These are phyloP conservation scores for Fusarium proliferatum DNA, from an alignment of 2,329 filamentous ascomycete genomes.

Conservation along the genomic window DNA sequence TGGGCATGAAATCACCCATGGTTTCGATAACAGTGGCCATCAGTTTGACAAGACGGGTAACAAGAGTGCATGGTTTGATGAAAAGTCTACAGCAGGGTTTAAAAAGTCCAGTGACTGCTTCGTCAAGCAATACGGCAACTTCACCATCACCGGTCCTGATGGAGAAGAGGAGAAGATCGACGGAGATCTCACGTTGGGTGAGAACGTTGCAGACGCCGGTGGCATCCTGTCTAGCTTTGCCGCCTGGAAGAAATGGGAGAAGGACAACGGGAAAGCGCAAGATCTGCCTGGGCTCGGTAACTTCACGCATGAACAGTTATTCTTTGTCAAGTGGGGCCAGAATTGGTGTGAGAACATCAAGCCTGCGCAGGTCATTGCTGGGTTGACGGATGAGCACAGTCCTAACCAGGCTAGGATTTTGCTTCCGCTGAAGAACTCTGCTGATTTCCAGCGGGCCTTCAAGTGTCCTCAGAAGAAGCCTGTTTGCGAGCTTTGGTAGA, in stretches of 20 bases:
- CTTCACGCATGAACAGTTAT: constrained; percentile 76
- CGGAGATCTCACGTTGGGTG: constrained; percentile 71
- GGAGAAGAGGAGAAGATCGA: constrained; percentile 69
- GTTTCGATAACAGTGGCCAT: constrained; percentile 73
- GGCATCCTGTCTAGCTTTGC: constrained; percentile 71
- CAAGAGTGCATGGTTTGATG: constrained; percentile 74
- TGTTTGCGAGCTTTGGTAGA: constrained; percentile 75
- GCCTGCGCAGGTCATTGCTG: constrained; percentile 66
- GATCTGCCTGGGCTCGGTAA: constrained; percentile 68
- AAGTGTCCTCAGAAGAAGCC: constrained; percentile 73
- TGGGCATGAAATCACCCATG: constrained; percentile 77
- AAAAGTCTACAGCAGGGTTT: constrained; percentile 68
- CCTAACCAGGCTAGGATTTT: constrained; percentile 71
- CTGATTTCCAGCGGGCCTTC: constrained; percentile 75
- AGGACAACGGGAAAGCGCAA: constrained; percentile 58
- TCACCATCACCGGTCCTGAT: constrained; percentile 66
- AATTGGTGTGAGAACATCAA: constrained; percentile 76
- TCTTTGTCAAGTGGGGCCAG: constrained; percentile 73
- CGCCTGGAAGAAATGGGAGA: constrained; percentile 71
- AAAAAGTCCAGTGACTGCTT: constrained; percentile 70
- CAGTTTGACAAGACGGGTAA: constrained; percentile 74
- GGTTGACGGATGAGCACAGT: constrained; percentile 73
- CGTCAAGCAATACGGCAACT: constrained; percentile 73
- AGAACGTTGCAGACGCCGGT: constrained; percentile 78
- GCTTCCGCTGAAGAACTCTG: constrained; percentile 74